Percentiles rank a stretch among this genome's conserved stretches.
Conservation (phyloP, 352 stramenopile genomes). For the Phytophthora boehmeriae region DNA sequence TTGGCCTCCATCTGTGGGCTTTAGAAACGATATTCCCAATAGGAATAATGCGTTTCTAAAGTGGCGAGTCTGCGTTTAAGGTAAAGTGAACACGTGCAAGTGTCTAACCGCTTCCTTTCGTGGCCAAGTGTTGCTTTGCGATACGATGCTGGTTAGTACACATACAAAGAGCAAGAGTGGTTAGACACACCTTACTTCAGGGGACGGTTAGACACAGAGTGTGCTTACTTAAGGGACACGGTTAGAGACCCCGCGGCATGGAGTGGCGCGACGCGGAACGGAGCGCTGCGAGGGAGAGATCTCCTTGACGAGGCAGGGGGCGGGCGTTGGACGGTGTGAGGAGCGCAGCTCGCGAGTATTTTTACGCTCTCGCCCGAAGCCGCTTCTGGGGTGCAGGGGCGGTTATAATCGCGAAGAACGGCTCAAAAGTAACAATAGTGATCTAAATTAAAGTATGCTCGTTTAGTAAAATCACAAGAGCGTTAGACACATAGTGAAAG, state of each 20-base stretch:
- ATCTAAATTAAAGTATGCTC: background rate
- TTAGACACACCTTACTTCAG: background rate
- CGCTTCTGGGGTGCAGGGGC: conserved; percentile 29
- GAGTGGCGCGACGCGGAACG: conserved; percentile 9
- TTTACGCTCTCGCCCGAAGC: conserved; percentile 24
- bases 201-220: background rate
- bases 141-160: background rate
- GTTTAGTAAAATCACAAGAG: background rate
- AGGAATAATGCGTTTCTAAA: conserved; percentile 1
- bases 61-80: background rate
- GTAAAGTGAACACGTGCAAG: background rate
- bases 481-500: too few species aligned
- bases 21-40: background rate
- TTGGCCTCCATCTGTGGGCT: conserved; percentile 39
- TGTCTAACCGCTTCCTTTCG: conserved; percentile 16
- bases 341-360: conserved; percentile 20
- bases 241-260: conserved; percentile 29
- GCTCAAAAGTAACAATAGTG: background rate
- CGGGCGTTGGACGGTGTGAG: background rate
- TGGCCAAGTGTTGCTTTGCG: background rate
- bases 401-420: conserved; percentile 21
- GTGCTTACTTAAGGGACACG: conserved; percentile 24
- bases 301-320: background rate
- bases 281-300: background rate
- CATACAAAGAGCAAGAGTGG: conserved; percentile 11